phyloP scores from a whole-genome alignment of 1,284 basidiomycete genomes.

The Xerocomus amazonicus region DNA sequence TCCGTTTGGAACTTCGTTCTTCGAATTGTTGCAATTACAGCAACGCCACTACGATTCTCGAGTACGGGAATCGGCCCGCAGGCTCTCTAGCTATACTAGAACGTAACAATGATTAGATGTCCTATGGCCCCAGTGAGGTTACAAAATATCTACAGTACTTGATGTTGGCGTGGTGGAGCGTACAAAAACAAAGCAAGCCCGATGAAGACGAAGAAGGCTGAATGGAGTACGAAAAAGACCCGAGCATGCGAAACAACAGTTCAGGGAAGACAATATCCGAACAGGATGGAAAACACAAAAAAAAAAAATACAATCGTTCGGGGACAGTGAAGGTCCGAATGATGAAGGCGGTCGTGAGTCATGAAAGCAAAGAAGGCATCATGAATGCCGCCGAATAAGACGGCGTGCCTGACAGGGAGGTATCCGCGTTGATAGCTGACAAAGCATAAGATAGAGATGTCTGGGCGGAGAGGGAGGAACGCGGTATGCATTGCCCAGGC shows the following conservation, averaged over 20 bases:
- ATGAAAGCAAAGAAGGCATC: slow-evolving; percentile 36
- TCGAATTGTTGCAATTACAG: slow-evolving; percentile 62
- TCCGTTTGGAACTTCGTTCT: slow-evolving; percentile 68
- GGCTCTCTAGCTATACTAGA: slow-evolving; percentile 43
- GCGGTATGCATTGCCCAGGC: slow-evolving; percentile 36
- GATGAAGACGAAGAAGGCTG: slow-evolving; percentile 24
- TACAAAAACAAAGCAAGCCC: slow-evolving; percentile 22
- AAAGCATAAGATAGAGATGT: slow-evolving; percentile 36
- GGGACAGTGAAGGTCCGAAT: slow-evolving; percentile 18
- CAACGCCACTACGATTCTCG: slow-evolving; percentile 57
- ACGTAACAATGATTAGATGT: slow-evolving; percentile 30
- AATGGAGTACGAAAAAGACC: slow-evolving; percentile 13
- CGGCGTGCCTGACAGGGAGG: slow-evolving; percentile 23
- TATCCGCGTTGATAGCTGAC: slow-evolving; percentile 30
- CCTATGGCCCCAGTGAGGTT: slow-evolving; percentile 29
- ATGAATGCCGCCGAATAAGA: slow-evolving; percentile 32
- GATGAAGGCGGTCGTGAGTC: slow-evolving; percentile 27
- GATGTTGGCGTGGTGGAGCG: slow-evolving; percentile 12
- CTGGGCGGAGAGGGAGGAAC: slow-evolving; percentile 28
- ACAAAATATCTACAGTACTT: slow-evolving; percentile 35
- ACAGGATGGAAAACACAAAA: slow-evolving; percentile 2
- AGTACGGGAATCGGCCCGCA: slow-evolving; percentile 55
- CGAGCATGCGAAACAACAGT: slow-evolving; percentile 17
- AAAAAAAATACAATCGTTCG: slow-evolving; percentile 27
- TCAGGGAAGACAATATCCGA: slow-evolving; percentile 35